Evolutionary conservation across 2,329 filamentous ascomycete genomes (phyloP), one percentile per base, ranked within the genome.

Genomic region (Fusarium praegraminearum): DNA sequence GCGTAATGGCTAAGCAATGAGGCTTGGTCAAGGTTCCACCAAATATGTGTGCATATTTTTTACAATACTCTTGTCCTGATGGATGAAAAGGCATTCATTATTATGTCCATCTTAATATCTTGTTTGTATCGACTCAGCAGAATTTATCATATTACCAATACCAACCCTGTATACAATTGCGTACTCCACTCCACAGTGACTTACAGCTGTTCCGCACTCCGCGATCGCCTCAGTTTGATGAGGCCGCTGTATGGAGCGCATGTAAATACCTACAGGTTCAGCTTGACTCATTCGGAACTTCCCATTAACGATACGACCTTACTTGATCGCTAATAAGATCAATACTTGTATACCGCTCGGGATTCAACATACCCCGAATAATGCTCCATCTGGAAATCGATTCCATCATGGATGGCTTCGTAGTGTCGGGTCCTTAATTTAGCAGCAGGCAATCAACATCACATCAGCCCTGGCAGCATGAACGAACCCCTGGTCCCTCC

Each of bases 221-320:
- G 58, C 45, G 55, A 65, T 66, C 62, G 30, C 53, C 49, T 63
- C 47, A 20, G n/a, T 13, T 58, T 50, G 44, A 62, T 43, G n/a
- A 53, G 24, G 35, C 44, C 40, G 44, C 51, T 54, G 56, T 44
- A 69, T 62, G 66, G 58, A 62, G 57, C 67, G 53, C 53, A 55
- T 69, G 46, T 55, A 46, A 51, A 36, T 22, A 22, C 16, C 15
- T 30, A 30, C 28, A 15, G 32, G 18, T 22, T n/a, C 24, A 56
- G 10, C 22, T 35, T 46, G 32, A 33, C 56, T 20, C 24, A 68
- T 57, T 44, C 38, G 54, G 53, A 45, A 45, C 36, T 51, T 51
- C 3, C 18, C 11, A 24, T 44, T n/a, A 11, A 28, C n/a, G 30
- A 33, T 53, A 24, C 10, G 24, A 26, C 59, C 13, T 33, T 41